Conservation (phyloP, 345 rosid genomes). For the Eutrema yunnanense region DNA sequence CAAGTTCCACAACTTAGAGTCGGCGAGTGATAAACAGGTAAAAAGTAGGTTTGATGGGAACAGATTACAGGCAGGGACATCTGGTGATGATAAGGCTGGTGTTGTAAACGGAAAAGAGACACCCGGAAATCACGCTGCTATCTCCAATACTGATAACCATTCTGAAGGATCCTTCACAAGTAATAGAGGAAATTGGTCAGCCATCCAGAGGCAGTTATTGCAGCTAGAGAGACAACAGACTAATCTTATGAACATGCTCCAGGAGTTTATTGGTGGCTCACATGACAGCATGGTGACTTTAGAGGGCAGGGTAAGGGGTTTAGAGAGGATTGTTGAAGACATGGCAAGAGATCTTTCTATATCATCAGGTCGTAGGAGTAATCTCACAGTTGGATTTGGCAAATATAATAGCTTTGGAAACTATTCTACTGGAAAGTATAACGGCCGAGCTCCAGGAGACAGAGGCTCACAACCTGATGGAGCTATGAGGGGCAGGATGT, state of each 20-base stretch:
- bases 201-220: conserved; percentile 91
- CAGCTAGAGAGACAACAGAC: conserved; percentile 93
- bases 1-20: conserved; percentile 36
- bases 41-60: conserved; percentile 41
- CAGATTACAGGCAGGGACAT: conserved; percentile 50
- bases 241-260: conserved; percentile 91
- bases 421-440: conserved; percentile 54
- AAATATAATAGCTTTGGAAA: conserved; percentile 75
- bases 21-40: conserved; percentile 37
- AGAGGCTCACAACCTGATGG: conserved; percentile 72
- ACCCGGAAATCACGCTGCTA: conserved; percentile 44
- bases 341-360: conserved; percentile 88
- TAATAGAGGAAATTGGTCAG: conserved; percentile 86
- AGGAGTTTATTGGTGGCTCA: conserved; percentile 99
- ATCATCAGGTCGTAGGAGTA: conserved; percentile 76
- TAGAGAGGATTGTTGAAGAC: conserved; percentile 93
- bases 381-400: conserved; percentile 54
- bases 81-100: conserved; percentile 49
- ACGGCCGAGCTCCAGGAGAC: conserved; percentile 69
- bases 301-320: conserved; percentile 92
- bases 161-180: conserved; percentile 69
- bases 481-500: conserved; percentile 52
- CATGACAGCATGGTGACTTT: conserved; percentile 87
- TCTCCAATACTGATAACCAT: conserved; percentile 58
- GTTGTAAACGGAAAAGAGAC: conserved; percentile 46